These are phyloP conservation scores for Hypoxylon fragiforme DNA, from an alignment of 495 filamentous ascomycete species.

Conservation along the genomic window DNA sequence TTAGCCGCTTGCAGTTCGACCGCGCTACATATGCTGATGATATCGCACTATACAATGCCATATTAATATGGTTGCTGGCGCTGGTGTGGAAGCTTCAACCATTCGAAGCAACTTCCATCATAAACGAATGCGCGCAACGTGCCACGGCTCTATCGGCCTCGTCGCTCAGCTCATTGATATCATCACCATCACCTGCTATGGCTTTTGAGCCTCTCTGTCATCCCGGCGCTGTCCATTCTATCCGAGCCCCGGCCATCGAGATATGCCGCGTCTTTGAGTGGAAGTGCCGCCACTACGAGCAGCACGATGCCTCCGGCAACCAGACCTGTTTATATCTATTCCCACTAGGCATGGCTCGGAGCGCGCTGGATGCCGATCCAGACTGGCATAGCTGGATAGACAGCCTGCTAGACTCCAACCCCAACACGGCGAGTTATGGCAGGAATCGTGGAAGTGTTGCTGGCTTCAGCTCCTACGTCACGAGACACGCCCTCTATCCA, in stretches of 20 bases:
- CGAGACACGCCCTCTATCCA: slow-evolving; percentile 17
- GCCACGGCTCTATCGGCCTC: slow-evolving; percentile 6
- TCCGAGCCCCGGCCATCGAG: slow-evolving; percentile 29
- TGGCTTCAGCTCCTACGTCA: slow-evolving; percentile 26
- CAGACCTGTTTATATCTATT: slow-evolving; percentile 32
- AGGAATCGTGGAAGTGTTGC: slow-evolving; percentile 21
- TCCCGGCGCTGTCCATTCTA: slow-evolving; percentile 20
- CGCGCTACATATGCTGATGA: slow-evolving; percentile 19
- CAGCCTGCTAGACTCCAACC: slow-evolving; percentile 22
- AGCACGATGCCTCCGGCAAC: slow-evolving; percentile 8
- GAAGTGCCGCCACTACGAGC: slow-evolving; percentile 25
- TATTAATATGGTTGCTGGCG: slow-evolving; percentile 27
- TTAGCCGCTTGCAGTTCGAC: slow-evolving; percentile 14
- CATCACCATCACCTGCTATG: not conserved
- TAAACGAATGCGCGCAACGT: slow-evolving; percentile 14
- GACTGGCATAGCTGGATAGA: slow-evolving; percentile 21
- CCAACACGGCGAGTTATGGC: slow-evolving; percentile 23
- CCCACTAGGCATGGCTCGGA: slow-evolving; percentile 29
- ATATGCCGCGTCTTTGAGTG: slow-evolving; percentile 31
- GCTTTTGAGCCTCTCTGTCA: slow-evolving; percentile 25
- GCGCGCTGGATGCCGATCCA: slow-evolving; percentile 18
- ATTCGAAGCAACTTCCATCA: slow-evolving; percentile 12
- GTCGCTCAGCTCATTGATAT: not conserved
- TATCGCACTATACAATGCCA: slow-evolving; percentile 29
- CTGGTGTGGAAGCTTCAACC: slow-evolving; percentile 32